phyloP scores from a whole-genome alignment of 805 yeast genomes.

The Hanseniaspora singularis region DNA sequence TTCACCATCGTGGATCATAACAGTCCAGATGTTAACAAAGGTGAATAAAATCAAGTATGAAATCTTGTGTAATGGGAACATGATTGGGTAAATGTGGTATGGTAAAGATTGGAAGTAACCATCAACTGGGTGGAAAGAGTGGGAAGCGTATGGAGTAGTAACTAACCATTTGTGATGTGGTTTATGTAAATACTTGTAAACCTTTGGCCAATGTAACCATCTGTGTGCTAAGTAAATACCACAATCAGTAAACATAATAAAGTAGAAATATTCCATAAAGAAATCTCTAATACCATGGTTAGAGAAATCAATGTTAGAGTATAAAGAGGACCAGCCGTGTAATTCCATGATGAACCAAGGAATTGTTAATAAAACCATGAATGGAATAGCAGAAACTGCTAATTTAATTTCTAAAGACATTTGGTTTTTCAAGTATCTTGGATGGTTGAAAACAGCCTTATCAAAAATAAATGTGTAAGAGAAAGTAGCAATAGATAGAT shows the following conservation, averaged over 20 bases:
- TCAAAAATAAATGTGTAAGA: conserved; percentile 75
- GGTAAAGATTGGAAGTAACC: conserved; percentile 90
- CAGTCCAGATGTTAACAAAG: conserved; percentile 95
- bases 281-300: conserved; percentile 61
- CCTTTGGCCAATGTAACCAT: conserved; percentile 81
- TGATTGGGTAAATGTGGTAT: conserved; percentile 80
- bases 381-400: conserved; percentile 73
- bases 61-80: conserved; percentile 85
- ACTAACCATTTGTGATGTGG: conserved; percentile 99
- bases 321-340: conserved; percentile 70
- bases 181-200: conserved; percentile 80
- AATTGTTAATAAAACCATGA: conserved; percentile 73
- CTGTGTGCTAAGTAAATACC: conserved; percentile 87
- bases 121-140: conserved; percentile 97
- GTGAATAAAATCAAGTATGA: conserved; percentile 73
- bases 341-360: conserved; percentile 85
- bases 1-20: conserved; percentile 97
- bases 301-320: conserved; percentile 49
- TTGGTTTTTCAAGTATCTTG: conserved; percentile 89
- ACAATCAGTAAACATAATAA: conserved; percentile 87
- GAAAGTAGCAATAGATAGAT: conserved; percentile 61
- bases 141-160: conserved; percentile 96
- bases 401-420: conserved; percentile 69
- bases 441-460: conserved; percentile 84
- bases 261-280: conserved; percentile 55